Base-by-base conservation (phyloP, 305 asterid genomes). In the Solanum hybrid region DNA sequence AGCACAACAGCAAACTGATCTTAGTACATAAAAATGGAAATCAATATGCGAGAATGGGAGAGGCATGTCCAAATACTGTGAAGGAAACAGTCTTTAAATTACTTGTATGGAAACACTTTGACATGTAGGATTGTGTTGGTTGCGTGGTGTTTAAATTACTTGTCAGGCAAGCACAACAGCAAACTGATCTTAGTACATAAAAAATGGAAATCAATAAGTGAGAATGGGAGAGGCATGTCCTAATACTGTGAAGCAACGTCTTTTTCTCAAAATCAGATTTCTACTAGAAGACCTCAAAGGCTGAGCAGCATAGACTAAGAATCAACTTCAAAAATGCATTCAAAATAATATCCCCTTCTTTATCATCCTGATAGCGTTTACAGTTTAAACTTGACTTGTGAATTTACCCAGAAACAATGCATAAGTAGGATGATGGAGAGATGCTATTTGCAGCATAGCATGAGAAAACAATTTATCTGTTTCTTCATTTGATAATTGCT, bases 381-480 rank as follows among this genome's bases (percentile, higher is more conserved):
- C 26, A 14, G 34, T 39, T 39, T 81, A 26, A 81, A 39, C 87
- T 81, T 39, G 87, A 39, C 36, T n/a, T 38, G 29, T 37, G 34
- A 15, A 81, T 24, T 81, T 81, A 39, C 87, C 87, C 36, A 26
- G 70, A 81, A 79, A 81, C 34, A 81, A 81, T 39, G 70, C 36
- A 26, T 81, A 81, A 81, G 87, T 81, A 81, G 70, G 34, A 39
- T 81, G 87, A 81, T 39, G 45, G 86, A 26, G 5, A 20, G 24
- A 81, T 39, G 70, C 70, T n/a, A 7, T 81, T 81, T 81, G 70
- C 70, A 81, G 87, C 87, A 81, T 81, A 39, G 87, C 87, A 81
- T 81, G 87, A 81, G 87, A 81, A 26, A 81, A 81, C 70, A 26
- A 81, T 81, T 81, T 14, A 81, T 39, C 24, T 14, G 87, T 81